phyloP scores from a whole-genome alignment of 2,329 filamentous ascomycete genomes.

The Byssothecium circinans region DNA sequence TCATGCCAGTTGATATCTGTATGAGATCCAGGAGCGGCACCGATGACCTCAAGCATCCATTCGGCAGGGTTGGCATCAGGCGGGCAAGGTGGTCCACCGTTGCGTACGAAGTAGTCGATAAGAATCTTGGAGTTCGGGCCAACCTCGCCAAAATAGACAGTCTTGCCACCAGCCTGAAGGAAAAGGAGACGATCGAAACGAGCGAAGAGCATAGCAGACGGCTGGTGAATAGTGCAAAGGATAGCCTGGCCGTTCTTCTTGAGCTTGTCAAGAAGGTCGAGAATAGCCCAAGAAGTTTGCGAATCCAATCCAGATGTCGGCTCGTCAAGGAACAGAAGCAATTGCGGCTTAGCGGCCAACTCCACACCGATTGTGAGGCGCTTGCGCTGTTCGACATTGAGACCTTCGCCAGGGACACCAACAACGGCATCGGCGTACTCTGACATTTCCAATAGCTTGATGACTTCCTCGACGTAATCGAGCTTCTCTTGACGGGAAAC shows the following conservation, averaged over 20 bases:
- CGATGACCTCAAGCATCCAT: conserved; percentile 69
- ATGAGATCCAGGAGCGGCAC: conserved; percentile 53
- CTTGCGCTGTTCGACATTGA: conserved; percentile 66
- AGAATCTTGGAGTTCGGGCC: conserved; percentile 69
- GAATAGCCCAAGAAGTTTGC: conserved; percentile 91
- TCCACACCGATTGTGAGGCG: conserved; percentile 96
- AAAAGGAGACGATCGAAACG: conserved; percentile 83
- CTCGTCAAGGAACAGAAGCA: conserved; percentile 91
- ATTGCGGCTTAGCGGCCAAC: conserved; percentile 81
- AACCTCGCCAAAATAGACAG: conserved; percentile 81
- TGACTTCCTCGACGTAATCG: conserved; percentile 86
- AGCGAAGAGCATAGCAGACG: conserved; percentile 93
- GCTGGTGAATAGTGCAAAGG: conserved; percentile 96
- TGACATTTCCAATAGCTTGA: conserved; percentile 87
- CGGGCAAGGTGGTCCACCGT: conserved; percentile 68
- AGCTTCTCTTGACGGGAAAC: conserved; percentile 77
- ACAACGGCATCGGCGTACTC: conserved; percentile 88
- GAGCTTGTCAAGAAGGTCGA: conserved; percentile 84
- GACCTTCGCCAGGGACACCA: conserved; percentile 83
- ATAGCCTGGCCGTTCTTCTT: conserved; percentile 82
- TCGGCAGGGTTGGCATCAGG: conserved; percentile 76
- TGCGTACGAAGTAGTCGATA: conserved; percentile 74
- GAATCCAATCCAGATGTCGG: conserved; percentile 92
- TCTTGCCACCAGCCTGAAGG: conserved; percentile 72
- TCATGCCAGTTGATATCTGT: conserved; percentile 56